These are phyloP conservation scores for Magnaporthiopsis poae DNA, from an alignment of 2,329 filamentous ascomycete genomes.

Conservation along the genomic window DNA sequence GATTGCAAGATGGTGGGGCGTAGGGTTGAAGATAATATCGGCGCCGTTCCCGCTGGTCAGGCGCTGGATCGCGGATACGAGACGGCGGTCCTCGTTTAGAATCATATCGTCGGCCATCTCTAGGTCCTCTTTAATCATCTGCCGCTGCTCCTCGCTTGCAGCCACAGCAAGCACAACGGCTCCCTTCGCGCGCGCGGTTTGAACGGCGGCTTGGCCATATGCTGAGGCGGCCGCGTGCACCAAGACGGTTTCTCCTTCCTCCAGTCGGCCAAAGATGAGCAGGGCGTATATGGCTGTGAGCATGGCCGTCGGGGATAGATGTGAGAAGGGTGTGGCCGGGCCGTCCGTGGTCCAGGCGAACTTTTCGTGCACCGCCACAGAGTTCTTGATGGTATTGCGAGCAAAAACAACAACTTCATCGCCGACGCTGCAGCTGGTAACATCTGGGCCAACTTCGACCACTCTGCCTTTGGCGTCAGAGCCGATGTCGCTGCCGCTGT, in stretches of 20 bases:
- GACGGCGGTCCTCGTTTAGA: constrained; percentile 8
- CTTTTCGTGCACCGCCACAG: constrained; percentile 22
- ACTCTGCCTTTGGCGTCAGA: constrained; percentile 32
- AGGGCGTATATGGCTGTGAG: constrained; percentile 35
- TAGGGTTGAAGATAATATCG: constrained; percentile 38
- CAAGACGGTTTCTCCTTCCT: constrained; percentile 25
- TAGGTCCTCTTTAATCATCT: constrained; percentile 21
- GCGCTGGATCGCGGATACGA: constrained; percentile 19
- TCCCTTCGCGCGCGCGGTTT: constrained; percentile 25
- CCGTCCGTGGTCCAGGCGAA: constrained; percentile 24
- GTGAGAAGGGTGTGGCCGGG: constrained; percentile 13
- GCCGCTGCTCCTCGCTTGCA: constrained; percentile 24
- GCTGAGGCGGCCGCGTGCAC: constrained; percentile 33
- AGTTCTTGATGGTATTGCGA: constrained; percentile 26
- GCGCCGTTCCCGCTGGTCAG: constrained; percentile 25
- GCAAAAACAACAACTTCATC: constrained; percentile 33
- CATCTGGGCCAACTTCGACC: constrained; percentile 23
- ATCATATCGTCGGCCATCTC: constrained; percentile 25
- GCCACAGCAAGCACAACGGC: constrained; percentile 33
- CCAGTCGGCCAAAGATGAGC: constrained; percentile 20
- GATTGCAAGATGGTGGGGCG: constrained; percentile 24
- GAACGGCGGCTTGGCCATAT: constrained; percentile 34
- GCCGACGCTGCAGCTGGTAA: constrained; percentile 23
- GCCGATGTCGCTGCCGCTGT: constrained; percentile 10
- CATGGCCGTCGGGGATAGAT: constrained; percentile 28